Evolutionary conservation across 768 basidiomycete species (phyloP), one percentile per base, ranked within the genome.

Genomic region (Zangia roseola): DNA sequence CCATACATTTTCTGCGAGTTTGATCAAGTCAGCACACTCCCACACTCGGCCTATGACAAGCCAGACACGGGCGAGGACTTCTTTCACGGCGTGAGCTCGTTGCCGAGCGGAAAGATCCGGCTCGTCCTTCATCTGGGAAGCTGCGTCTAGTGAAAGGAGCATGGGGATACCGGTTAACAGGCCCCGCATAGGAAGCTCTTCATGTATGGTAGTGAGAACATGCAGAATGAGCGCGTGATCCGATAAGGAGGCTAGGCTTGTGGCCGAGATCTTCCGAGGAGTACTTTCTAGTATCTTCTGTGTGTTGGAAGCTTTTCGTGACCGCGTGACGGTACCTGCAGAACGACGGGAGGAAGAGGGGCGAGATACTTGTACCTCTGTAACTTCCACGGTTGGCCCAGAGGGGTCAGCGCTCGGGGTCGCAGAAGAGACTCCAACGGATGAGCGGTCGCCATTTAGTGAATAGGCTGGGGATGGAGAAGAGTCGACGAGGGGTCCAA

Each of bases 91-190:
- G 47, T 66, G 71, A 21, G 74, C 70, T 50, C 82, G 80, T 53
- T 72, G 72, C 19, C 69, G 61, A 23, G 61, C 63, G n/a, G 67
- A 64, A 38, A 61, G 45, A 50, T 79, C 73, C 26, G 70, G 67
- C 10, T 61, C 59, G 16, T 74, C 71, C n/a, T 73, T 72, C 23
- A 73, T 57, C 28, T 73, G 72, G 4, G 79, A 70, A 10, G 79
- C 79, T 7, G 59, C 65, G 47, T 89, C 81, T 42, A 95, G 65
- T 2, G 88, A 83, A n/a, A 91, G 62, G 23, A 97, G 67, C 90
- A 97, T 93, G 5, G 94, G 93, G 28, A 91, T 69, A 19, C 91
- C 89, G 2, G 83, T 82, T 16, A 93, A 69, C 34, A 95, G 58
- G 3, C 83, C 87, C 35, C 86, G 81, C 23, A 86, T 69, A 1